A percentile compares a stretch with the other conserved stretches of the same genome.
phyloP scores from a whole-genome alignment of 139 green algal genomes.

The Spirogloea muscicola region DNA sequence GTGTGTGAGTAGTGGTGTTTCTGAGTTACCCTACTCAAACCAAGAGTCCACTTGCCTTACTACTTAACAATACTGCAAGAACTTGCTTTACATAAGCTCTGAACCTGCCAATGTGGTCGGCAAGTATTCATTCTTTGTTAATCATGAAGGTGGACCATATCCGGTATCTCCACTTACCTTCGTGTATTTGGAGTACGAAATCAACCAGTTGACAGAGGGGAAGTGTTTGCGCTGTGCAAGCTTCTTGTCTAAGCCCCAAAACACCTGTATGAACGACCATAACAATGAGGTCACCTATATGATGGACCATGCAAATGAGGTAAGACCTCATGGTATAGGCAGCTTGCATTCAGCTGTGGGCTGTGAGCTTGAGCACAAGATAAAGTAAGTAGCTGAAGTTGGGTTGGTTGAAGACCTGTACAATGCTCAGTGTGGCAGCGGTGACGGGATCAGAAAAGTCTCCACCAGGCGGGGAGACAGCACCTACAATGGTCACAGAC shows the following conservation, averaged over 20 bases:
- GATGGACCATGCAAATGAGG: neutral
- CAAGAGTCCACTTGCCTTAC: too few relatives aligned
- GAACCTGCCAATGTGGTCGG: too few relatives aligned
- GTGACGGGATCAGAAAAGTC: constrained; percentile 99
- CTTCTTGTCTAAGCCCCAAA: constrained; percentile 99
- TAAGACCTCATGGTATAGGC: neutral
- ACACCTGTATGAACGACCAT: constrained; percentile 73
- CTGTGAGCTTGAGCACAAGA: neutral
- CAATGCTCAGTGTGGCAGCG: constrained; percentile 93
- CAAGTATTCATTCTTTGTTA: too few relatives aligned
- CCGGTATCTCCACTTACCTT: constrained; percentile 60
- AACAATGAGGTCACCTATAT: constrained; percentile 9
- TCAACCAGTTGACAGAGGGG: constrained; percentile 98
- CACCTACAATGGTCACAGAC: constrained; percentile 95
- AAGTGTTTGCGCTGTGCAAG: constrained; percentile 99
- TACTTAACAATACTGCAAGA: too few relatives aligned
- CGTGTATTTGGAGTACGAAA: constrained; percentile 98
- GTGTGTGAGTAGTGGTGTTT: too few relatives aligned
- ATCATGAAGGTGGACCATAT: too few relatives aligned
- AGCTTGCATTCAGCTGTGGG: too few relatives aligned
- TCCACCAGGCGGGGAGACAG: constrained; percentile 93
- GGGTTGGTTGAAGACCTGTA: constrained; percentile 66
- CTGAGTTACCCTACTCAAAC: too few relatives aligned
- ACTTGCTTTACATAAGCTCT: too few relatives aligned
- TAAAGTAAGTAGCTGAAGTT: neutral